Conservation (phyloP, 202 grass and related monocot species). For the Brachypodium distachyon region DNA sequence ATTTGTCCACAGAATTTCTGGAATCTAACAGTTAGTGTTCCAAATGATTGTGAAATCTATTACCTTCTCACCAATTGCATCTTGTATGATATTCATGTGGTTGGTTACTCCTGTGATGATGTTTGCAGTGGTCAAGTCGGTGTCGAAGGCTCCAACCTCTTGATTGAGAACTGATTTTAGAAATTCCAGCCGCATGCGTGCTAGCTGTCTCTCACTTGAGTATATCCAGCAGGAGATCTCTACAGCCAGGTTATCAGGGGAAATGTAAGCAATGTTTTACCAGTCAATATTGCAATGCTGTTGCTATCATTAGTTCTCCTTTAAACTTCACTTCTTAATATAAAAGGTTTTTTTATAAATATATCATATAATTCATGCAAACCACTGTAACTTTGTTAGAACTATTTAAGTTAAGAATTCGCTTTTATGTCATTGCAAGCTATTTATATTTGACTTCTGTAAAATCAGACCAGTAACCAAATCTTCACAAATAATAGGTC, state of each 20-base stretch:
- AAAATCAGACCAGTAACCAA: not conserved
- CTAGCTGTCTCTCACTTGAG: conserved; percentile 37
- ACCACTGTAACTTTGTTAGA: not conserved
- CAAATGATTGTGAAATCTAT: not conserved
- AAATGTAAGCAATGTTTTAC: conserved; percentile 5
- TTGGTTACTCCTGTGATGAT: conserved; percentile 33
- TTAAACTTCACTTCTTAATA: not conserved
- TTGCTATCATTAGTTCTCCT: not conserved
- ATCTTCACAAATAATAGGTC: too few species aligned
- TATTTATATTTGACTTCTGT: not conserved
- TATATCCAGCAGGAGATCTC: conserved; percentile 52
- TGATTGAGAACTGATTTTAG: conserved; percentile 34
- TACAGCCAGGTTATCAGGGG: not conserved
- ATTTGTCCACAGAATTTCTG: not conserved
- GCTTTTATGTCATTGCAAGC: not conserved
- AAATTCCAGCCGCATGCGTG: conserved; percentile 30
- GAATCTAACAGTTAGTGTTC: not conserved
- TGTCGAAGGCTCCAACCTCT: conserved; percentile 47
- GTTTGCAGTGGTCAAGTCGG: conserved; percentile 31
- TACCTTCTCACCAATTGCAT: conserved; percentile 64
- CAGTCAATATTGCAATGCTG: not conserved
- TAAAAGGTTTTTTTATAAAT: not conserved
- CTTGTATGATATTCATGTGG: conserved; percentile 49
- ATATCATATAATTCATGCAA: not conserved
- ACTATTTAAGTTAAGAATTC: not conserved